A percentile compares a stretch with the other conserved stretches of the same genome.
Conservation (phyloP, 2,329 filamentous ascomycete genomes). For the Plectosphaerella sp. region DNA sequence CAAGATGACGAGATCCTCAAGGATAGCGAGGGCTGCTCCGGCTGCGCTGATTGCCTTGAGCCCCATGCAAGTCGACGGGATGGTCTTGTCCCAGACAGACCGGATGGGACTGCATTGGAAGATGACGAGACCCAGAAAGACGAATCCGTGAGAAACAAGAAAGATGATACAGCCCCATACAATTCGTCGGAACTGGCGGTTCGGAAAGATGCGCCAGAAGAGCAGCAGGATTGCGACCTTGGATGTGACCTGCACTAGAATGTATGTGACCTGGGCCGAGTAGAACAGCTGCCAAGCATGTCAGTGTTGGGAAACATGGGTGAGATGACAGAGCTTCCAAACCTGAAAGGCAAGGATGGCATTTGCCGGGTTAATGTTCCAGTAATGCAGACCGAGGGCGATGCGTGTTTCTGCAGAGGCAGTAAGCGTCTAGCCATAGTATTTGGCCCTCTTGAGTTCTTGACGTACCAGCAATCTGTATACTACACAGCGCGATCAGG, state of each 20-base stretch:
- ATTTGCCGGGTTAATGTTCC: slow-evolving; percentile 13
- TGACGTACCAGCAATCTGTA: slow-evolving; percentile 13
- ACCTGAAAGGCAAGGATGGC: slow-evolving; percentile 6
- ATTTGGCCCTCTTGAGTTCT: background rate
- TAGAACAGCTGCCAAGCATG: slow-evolving; percentile 8
- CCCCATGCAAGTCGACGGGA: slow-evolving; percentile 7
- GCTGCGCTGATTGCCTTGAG: slow-evolving; percentile 6
- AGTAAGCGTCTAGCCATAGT: background rate
- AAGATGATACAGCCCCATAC: slow-evolving; percentile 6
- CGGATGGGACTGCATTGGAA: slow-evolving; percentile 13
- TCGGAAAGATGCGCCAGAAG: slow-evolving; percentile 14
- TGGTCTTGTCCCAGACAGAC: slow-evolving; percentile 10
- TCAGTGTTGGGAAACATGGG: background rate
- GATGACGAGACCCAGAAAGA: slow-evolving; percentile 15
- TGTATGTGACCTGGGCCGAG: slow-evolving; percentile 15
- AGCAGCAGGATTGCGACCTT: slow-evolving; percentile 18
- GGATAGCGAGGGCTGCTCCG: slow-evolving; percentile 10
- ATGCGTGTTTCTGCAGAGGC: background rate
- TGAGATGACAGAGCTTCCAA: background rate
- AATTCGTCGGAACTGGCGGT: slow-evolving; percentile 9
- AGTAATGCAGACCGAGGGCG: slow-evolving; percentile 16
- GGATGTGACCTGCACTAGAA: slow-evolving; percentile 14
- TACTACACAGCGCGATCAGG: slow-evolving; percentile 10
- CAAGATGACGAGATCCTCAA: slow-evolving; percentile 11
- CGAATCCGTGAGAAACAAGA: slow-evolving; percentile 11